A percentile compares a stretch with the other conserved stretches of the same genome.
phyloP scores from a whole-genome alignment of 2,329 filamentous ascomycete genomes.

The Microcyclosporella mali region DNA sequence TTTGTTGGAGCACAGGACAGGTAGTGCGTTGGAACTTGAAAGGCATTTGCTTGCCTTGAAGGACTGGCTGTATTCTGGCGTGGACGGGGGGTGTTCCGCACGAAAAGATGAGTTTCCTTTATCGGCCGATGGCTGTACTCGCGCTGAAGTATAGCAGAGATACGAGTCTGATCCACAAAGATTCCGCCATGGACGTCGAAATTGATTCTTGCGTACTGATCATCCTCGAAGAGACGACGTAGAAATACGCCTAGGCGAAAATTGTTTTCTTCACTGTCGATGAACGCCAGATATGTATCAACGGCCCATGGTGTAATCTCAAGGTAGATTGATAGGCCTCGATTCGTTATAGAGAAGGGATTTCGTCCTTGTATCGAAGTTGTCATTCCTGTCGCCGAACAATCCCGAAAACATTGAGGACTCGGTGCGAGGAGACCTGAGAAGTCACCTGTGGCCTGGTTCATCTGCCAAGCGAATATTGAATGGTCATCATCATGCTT shows the following conservation, averaged over 20 bases:
- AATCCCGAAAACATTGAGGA: background rate
- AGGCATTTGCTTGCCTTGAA: no score
- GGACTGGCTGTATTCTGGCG: no score
- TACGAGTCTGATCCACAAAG: background rate
- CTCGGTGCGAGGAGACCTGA: background rate
- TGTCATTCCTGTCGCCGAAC: no score
- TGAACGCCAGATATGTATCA: background rate
- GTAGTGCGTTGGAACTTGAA: no score
- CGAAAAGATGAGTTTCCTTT: background rate
- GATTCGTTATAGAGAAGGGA: background rate
- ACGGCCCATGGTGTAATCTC: background rate
- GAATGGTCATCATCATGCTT: conserved; percentile 5
- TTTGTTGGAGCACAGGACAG: background rate
- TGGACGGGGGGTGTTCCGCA: no score
- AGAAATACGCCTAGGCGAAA: background rate
- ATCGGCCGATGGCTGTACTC: background rate
- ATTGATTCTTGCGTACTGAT: background rate
- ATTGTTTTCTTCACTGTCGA: background rate
- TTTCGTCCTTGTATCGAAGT: background rate
- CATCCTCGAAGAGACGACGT: background rate
- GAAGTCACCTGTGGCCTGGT: background rate
- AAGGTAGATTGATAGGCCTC: background rate
- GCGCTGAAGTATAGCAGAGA: background rate
- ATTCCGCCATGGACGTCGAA: background rate
- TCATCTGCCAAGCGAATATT: conserved; percentile 6